A percentile compares a stretch with the other conserved stretches of the same genome.
These are phyloP conservation scores for Blepharisma stoltei DNA, from an alignment of 73 alveolate genomes.

Conservation along the genomic window DNA sequence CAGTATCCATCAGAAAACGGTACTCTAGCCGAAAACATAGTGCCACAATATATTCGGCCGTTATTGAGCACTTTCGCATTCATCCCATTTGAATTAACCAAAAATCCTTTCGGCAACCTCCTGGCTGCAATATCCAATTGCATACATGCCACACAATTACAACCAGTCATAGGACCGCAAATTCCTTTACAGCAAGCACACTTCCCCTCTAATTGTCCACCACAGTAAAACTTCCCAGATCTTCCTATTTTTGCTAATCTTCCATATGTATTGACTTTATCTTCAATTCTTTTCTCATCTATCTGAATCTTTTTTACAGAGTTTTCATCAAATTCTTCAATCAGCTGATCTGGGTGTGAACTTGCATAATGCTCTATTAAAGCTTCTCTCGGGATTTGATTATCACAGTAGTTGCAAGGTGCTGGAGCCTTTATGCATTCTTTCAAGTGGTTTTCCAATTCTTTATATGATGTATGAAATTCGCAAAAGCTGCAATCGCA, in stretches of 20 bases:
- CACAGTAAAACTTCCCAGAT: constrained; percentile 50
- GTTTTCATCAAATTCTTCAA: constrained; percentile 31
- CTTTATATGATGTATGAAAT: too few relatives aligned
- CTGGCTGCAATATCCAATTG: constrained; percentile 36
- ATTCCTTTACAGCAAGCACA: constrained; percentile 52
- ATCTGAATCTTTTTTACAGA: neutral
- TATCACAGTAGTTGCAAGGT: too few relatives aligned
- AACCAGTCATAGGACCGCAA: constrained; percentile 52
- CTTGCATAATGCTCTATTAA: neutral
- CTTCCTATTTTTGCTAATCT: constrained; percentile 45
- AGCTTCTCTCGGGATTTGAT: too few relatives aligned
- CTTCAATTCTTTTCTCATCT: neutral
- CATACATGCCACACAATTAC: constrained; percentile 51
- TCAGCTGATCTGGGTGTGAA: constrained; percentile 3
- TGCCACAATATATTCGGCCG: constrained; percentile 43
- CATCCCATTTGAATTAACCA: constrained; percentile 47
- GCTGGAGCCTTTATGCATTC: too few relatives aligned
- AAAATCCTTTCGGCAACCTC: constrained; percentile 41
- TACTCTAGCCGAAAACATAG: constrained; percentile 22
- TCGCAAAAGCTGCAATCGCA: too few relatives aligned
- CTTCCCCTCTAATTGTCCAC: constrained; percentile 35
- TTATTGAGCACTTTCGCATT: constrained; percentile 33
- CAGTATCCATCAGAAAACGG: constrained; percentile 55
- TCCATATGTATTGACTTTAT: constrained; percentile 21
- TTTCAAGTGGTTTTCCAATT: too few relatives aligned